Evolutionary conservation across 345 rosid species (phyloP), one percentile per base, ranked within the genome.

Genomic region (Moricandia moricandioides): DNA sequence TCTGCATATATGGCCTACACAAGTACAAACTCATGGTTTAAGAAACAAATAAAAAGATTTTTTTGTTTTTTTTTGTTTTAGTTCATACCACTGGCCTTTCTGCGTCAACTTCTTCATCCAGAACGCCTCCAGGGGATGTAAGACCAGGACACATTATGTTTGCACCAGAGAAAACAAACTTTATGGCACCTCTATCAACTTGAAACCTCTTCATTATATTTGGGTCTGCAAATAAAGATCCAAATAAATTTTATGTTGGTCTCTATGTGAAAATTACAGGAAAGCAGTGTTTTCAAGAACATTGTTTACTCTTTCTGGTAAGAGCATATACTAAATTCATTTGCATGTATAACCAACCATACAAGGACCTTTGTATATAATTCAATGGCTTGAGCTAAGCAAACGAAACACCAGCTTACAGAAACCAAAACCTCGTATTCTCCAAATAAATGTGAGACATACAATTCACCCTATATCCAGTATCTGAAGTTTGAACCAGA

Each of bases 81-180:
- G 64, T 45, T 62, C 81, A 58, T 89, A 90, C 99, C 91, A 95
- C 99, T 24, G 98, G 99, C 47, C 89, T 91, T 81, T 96, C 98
- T 47, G 92, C 84, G 3, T 83, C 95, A 24, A 96, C 98, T 87
- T 88, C 90, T 21, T 88, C 95, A 79, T 96, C 98, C 82, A 96
- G 77, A 80, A 77, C 89, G 62, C 99, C 99, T 55, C 98, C 97
- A 2, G 95, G 98, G 73, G 99, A 96, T 33, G 98, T 92, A 61
- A 92, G 99, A 77, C 99, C 99, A 83, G 98, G 98, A 63, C 99
- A 92, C 98, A 92, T 96, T 77, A 96, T 92, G 85, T 96, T 96
- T 78, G 98, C 99, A 78, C 99, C 98, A 81, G 99, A 78, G 70
- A 95, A 89, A 33, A 95, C 97, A 84, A 89, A 92, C 81, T 75